These are phyloP conservation scores for Fusarium papillatum DNA, from an alignment of 2,329 filamentous ascomycete genomes.

Conservation along the genomic window DNA sequence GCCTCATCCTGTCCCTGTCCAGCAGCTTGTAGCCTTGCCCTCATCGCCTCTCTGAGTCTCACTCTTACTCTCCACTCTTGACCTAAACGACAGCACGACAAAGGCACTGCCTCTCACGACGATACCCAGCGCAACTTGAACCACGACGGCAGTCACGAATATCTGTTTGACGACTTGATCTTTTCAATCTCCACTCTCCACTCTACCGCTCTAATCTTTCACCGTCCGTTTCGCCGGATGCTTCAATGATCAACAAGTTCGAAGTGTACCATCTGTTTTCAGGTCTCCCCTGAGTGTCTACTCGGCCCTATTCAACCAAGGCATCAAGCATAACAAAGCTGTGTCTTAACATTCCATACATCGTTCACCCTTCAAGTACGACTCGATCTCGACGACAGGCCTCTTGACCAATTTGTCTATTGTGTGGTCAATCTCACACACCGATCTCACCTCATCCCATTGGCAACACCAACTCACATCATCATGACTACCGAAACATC, in stretches of 20 bases:
- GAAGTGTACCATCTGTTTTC: conserved; percentile 11
- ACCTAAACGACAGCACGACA: conserved; percentile 22
- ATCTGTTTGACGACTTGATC: conserved; percentile 17
- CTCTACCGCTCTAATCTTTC: conserved; percentile 35
- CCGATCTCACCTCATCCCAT: background rate
- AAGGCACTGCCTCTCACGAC: conserved; percentile 17
- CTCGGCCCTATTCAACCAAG: conserved; percentile 11
- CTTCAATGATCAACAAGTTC: conserved; percentile 34
- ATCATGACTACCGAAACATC: conserved; percentile 40
- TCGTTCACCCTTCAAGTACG: background rate
- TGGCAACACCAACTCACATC: conserved; percentile 3
- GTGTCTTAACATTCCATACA: conserved; percentile 13
- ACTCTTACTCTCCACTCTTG: conserved; percentile 25
- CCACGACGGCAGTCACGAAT: conserved; percentile 21
- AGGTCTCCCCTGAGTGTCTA: conserved; percentile 7
- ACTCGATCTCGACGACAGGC: background rate
- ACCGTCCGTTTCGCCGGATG: conserved; percentile 22
- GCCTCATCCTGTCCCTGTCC: conserved; percentile 33
- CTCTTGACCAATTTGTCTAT: background rate
- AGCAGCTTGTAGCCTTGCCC: conserved; percentile 13
- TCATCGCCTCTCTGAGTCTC: conserved; percentile 22
- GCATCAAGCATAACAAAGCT: conserved; percentile 8
- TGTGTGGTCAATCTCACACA: background rate
- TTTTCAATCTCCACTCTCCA: conserved; percentile 35
- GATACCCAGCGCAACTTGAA: conserved; percentile 10